A percentile compares a stretch with the other conserved stretches of the same genome.
phyloP scores from a whole-genome alignment of 495 filamentous ascomycete species.

The Penicillium bialowiezense region DNA sequence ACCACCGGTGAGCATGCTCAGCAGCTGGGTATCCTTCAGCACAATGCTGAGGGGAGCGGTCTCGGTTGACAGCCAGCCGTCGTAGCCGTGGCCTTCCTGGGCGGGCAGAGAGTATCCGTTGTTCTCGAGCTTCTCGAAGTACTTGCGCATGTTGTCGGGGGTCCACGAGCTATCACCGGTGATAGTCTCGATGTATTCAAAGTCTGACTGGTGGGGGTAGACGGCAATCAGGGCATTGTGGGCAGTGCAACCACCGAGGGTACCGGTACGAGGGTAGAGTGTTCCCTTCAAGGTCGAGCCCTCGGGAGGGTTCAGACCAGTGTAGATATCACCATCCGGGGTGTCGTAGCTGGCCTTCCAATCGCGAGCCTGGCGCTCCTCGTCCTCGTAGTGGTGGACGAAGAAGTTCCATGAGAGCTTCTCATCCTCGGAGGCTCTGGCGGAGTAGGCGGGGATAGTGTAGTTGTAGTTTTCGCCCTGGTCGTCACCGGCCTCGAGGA shows the following conservation, averaged over 20 bases:
- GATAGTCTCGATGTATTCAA: slow-evolving; percentile 41
- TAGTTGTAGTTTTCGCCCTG: slow-evolving; percentile 42
- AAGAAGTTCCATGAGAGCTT: slow-evolving; percentile 47
- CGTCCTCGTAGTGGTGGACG: slow-evolving; percentile 43
- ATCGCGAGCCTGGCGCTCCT: slow-evolving; percentile 37
- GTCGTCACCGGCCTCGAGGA: slow-evolving; percentile 65
- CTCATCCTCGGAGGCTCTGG: slow-evolving; percentile 37
- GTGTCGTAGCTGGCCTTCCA: slow-evolving; percentile 44
- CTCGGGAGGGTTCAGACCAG: slow-evolving; percentile 35
- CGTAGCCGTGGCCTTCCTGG: slow-evolving; percentile 50
- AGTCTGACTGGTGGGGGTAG: slow-evolving; percentile 44
- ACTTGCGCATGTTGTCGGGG: slow-evolving; percentile 42
- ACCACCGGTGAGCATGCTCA: slow-evolving; percentile 48
- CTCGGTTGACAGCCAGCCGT: slow-evolving; percentile 55
- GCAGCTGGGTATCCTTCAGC: slow-evolving; percentile 49
- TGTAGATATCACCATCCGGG: slow-evolving; percentile 35
- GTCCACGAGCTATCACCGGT: slow-evolving; percentile 45
- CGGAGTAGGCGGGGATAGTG: slow-evolving; percentile 38
- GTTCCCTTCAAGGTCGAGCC: slow-evolving; percentile 40
- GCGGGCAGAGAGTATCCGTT: slow-evolving; percentile 48
- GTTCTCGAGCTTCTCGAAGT: slow-evolving; percentile 48
- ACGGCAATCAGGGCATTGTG: slow-evolving; percentile 48
- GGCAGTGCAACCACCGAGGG: slow-evolving; percentile 45
- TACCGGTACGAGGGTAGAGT: slow-evolving; percentile 46
- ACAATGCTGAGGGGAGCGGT: slow-evolving; percentile 46